Evolutionary conservation across 2,329 filamentous ascomycete species (phyloP), one percentile per base, ranked within the genome.

Genomic region (Plectosphaerella cucumerina): DNA sequence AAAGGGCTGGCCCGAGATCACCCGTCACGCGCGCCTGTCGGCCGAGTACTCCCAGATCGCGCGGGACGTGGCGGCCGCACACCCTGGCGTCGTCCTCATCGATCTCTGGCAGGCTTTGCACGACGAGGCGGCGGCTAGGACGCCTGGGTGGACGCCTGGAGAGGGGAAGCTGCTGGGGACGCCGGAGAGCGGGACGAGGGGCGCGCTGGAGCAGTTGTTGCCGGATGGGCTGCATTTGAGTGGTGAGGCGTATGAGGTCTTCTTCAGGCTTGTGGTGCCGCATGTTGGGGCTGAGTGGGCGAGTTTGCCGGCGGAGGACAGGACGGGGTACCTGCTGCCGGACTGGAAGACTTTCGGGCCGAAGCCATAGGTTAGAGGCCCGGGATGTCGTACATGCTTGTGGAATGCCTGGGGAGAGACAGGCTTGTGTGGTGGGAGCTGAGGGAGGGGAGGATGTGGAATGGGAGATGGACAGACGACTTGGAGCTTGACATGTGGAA

Each of bases 31-130:
- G 17, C 71, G 68, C 58, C 73, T 74, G 58, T 77, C 70, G 61
- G 72, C 81, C 47, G 58, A 78, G 73, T 73, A 89, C 74, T 65
- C 89, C 68, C 60, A 81, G 68, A 60, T 75, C 69, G 68, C 85
- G 75, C 61, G 89, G 72, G 67, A 75, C 64, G 67, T 97, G 78
- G 89, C 87, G 8, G 81, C 83, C 12, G 78, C 84, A 53, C 76
- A 86, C 48, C 73, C 88, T 1, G 87, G 79, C 2, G 74, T 93
- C 3, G 76, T 82, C 0, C 78, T 93, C 2, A 72, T 96, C 20
- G 90, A 97, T 67, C 77, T 97, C 2, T 95, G 89, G 83, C 79
- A 81, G 54, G 83, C 82, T 0, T 78, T 97, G 60, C 89, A 96
- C 84, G 75, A 81, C 50, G 76, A 81, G 78, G 92, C 67, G 72